These are phyloP conservation scores for Melampsora americana DNA, from an alignment of 1,284 basidiomycete genomes.

Conservation along the genomic window DNA sequence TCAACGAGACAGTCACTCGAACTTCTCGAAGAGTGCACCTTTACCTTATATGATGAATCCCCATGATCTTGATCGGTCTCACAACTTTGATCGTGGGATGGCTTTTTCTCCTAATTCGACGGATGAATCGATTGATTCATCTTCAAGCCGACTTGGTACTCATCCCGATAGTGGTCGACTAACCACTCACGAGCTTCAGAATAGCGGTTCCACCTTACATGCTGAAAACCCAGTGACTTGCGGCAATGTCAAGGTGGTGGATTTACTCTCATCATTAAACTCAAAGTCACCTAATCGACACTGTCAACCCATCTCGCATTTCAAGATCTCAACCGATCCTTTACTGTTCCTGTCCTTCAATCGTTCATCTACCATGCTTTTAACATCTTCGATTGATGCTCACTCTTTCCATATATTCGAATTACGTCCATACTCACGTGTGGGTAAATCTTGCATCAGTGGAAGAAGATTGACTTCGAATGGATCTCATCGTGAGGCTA, in stretches of 20 bases:
- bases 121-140: not conserved
- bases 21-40: conserved; percentile 40
- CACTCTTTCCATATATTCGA: conserved; percentile 42
- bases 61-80: not conserved
- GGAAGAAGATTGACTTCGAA: not conserved
- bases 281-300: not conserved
- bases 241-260: conserved; percentile 38
- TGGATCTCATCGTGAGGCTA: conserved; percentile 10
- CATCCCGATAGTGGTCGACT: not conserved
- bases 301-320: conserved; percentile 26
- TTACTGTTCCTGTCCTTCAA: conserved; percentile 32
- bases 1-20: not conserved
- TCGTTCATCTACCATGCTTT: conserved; percentile 28
- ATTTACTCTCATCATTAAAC: not conserved
- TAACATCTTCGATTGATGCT: conserved; percentile 36
- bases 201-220: not conserved
- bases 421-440: conserved; percentile 13
- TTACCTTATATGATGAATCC: conserved; percentile 25
- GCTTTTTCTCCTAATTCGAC: not conserved
- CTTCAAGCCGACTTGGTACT: conserved; percentile 2
- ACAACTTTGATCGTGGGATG: not conserved
- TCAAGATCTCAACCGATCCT: conserved; percentile 23
- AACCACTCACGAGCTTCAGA: conserved; percentile 9
- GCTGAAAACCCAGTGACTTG: conserved; percentile 2
- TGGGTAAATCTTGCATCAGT: conserved; percentile 28